Base-by-base conservation (phyloP, 177 flowering plant genomes). In the Tripterygium wilfordii region DNA sequence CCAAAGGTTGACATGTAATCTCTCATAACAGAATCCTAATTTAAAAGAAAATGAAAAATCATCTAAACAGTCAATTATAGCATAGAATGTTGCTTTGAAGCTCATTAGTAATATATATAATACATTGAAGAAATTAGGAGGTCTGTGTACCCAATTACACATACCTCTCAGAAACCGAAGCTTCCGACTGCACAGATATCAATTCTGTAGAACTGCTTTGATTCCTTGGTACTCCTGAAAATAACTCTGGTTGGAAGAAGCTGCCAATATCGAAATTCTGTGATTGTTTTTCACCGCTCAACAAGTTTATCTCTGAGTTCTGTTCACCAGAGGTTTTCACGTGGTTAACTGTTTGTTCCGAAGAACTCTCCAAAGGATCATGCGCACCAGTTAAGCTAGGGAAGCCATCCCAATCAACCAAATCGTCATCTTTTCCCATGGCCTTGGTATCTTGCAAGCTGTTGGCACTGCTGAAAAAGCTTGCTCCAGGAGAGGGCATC, bases 341-440 rank as follows among this genome's bases (percentile, higher is more conserved):
- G 10, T 35, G 41, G 38, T 44, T 23, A 32, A 32, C 41, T 45
- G 32, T 45, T 52, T 57, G 53, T 25, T 51, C 49, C 56, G 30
- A 36, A 41, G 64, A 28, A 64, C 42, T 48, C 28, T 23, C 40
- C 26, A 35, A 46, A 39, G 62, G 61, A 59, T 57, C 56, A 40
- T 38, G 54, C 19, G 51, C 42, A 54, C 26, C 45, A 33, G 41
- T 48, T 30, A 77, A 74, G 68, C 74, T 54, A 20, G 72, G 45
- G 54, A 82, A 75, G 54, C 72, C 71, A 61, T 72, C 64, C 83
- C 79, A 82, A 39, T 31, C 47, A 52, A 68, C 78, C 39, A 61
- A 57, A 57, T 78, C 79, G 48, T 55, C 57, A 49, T 47, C 57
- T 29, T 54, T 14, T 26, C 16, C 58, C 17, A n/a, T 15, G 21